Evolutionary conservation across 495 filamentous ascomycete genomes (phyloP).

Genomic region (Tuber magnatum): DNA sequence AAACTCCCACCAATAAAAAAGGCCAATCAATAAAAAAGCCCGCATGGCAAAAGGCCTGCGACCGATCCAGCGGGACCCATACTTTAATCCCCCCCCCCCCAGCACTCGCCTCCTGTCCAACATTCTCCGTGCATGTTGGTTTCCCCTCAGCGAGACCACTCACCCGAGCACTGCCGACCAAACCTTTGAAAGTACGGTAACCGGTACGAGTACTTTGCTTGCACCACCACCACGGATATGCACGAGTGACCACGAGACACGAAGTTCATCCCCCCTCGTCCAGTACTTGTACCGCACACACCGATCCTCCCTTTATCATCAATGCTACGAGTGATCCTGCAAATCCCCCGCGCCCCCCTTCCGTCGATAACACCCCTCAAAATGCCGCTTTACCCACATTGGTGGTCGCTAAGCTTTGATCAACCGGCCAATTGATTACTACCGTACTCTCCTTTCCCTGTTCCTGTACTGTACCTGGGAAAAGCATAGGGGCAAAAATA

Average conservation of each 20-base stretch:
- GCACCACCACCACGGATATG: too few relatives aligned
- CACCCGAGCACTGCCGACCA: neutral
- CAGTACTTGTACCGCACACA: too few relatives aligned
- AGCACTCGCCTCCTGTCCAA: neutral
- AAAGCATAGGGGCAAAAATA: too few relatives aligned
- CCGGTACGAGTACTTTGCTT: neutral
- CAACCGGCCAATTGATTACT: neutral
- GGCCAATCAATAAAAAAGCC: neutral
- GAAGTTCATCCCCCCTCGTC: neutral
- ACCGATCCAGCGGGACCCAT: slow-evolving; percentile 1
- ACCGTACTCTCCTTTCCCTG: neutral
- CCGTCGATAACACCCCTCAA: neutral
- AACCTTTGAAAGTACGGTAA: neutral
- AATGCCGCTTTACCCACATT: neutral
- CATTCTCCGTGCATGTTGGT: neutral
- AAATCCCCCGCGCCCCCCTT: neutral
- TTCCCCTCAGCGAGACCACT: neutral
- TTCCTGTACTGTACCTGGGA: too few relatives aligned
- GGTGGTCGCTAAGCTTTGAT: neutral
- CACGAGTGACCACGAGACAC: neutral
- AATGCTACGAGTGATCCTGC: neutral
- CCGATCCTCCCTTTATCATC: neutral
- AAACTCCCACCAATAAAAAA: neutral
- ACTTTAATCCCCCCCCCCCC: too few relatives aligned
- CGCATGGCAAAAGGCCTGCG: neutral